A percentile compares a stretch with the other conserved stretches of the same genome.
Evolutionary conservation across 768 basidiomycete species (phyloP).

Genomic region (Tubosaeta sp.): DNA sequence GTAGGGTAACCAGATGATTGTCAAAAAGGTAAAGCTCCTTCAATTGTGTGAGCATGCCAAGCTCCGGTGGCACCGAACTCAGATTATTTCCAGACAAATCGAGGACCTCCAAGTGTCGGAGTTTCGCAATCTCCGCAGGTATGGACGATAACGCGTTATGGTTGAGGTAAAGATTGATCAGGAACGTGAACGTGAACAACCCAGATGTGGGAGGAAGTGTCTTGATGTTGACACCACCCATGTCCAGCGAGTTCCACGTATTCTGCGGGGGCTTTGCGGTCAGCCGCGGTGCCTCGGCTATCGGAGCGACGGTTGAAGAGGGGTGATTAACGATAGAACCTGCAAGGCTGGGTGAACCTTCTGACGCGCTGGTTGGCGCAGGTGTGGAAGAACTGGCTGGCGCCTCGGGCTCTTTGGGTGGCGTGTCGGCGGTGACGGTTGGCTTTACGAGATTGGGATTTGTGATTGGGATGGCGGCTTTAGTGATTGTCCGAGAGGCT

Average conservation of each 20-base stretch:
- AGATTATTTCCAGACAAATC: constrained; percentile 91
- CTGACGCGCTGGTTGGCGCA: constrained; percentile 28
- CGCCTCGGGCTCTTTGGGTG: constrained; percentile 27
- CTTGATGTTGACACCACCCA: constrained; percentile 94
- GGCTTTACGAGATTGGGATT: constrained; percentile 77
- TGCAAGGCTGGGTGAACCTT: constrained; percentile 33
- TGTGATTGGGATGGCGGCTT: constrained; percentile 86
- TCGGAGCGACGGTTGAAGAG: constrained; percentile 72
- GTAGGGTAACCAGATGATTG: constrained; percentile 84
- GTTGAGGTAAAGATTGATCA: constrained; percentile 93
- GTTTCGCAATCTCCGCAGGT: constrained; percentile 77
- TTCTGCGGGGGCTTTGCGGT: constrained; percentile 67
- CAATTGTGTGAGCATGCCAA: constrained; percentile 86
- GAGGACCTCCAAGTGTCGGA: constrained; percentile 82
- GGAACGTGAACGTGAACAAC: constrained; percentile 85
- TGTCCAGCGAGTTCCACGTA: constrained; percentile 89
- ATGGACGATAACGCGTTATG: constrained; percentile 82
- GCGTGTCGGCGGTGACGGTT: constrained; percentile 22
- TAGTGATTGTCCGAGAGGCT: constrained; percentile 81
- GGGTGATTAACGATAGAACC: constrained; percentile 52
- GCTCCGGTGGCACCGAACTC: constrained; percentile 69
- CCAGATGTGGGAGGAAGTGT: constrained; percentile 75
- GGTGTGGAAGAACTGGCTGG: constrained; percentile 29
- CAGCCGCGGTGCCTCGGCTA: constrained; percentile 62
- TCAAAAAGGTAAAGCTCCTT: constrained; percentile 96